Percentiles rank a stretch among this genome's conserved stretches.
Conservation (phyloP, 352 stramenopile species). For the Thalassiosira exigua region DNA sequence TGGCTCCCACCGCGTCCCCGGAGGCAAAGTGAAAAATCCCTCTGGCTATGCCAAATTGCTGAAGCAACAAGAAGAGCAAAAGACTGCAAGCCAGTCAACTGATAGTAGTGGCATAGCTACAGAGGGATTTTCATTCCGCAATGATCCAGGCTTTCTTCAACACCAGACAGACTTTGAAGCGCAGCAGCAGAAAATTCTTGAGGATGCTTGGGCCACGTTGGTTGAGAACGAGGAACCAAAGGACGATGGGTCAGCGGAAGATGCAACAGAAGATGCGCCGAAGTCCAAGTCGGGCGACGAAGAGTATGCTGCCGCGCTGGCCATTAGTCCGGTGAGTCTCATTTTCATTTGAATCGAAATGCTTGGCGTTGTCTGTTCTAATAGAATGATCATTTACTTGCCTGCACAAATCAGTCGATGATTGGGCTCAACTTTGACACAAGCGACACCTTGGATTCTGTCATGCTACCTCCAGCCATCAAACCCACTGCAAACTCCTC, state of each 20-base stretch:
- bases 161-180: slow-evolving; percentile 62
- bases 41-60: slow-evolving; percentile 59
- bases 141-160: slow-evolving; percentile 53
- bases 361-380: not conserved
- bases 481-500: slow-evolving; percentile 30
- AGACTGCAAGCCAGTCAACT: slow-evolving; percentile 14
- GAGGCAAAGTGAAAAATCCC: slow-evolving; percentile 73
- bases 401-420: slow-evolving; percentile 19
- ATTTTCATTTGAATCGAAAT: not conserved
- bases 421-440: slow-evolving; percentile 82
- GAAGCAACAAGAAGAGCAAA: slow-evolving; percentile 49
- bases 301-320: slow-evolving; percentile 57
- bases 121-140: slow-evolving; percentile 48
- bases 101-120: slow-evolving; percentile 13
- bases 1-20: slow-evolving; percentile 77
- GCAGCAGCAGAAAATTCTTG: slow-evolving; percentile 56
- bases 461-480: slow-evolving; percentile 66
- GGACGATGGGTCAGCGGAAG: slow-evolving; percentile 7
- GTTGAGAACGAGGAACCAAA: slow-evolving; percentile 47
- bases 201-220: slow-evolving; percentile 58
- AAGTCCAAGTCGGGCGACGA: slow-evolving; percentile 46
- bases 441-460: slow-evolving; percentile 69
- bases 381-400: not conserved
- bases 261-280: slow-evolving; percentile 6
- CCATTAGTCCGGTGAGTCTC: slow-evolving; percentile 33